These are phyloP conservation scores for Cordyceps fumosorosea DNA, from an alignment of 2,329 filamentous ascomycete genomes.

Conservation along the genomic window DNA sequence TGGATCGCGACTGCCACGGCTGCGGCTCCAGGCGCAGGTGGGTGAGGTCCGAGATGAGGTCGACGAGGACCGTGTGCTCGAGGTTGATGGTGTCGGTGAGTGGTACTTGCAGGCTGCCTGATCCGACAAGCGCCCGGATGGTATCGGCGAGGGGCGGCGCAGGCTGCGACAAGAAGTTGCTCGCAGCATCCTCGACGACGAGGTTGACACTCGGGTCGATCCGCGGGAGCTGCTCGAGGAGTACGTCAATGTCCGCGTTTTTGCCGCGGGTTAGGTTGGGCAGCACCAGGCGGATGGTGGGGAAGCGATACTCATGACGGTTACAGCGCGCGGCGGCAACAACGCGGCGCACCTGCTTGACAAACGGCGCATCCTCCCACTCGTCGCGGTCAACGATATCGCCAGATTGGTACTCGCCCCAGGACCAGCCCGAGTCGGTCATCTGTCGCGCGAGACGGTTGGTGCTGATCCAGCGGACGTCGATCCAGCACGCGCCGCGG, in stretches of 20 bases:
- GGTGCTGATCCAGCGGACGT: conserved; percentile 24
- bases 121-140: conserved; percentile 25
- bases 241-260: conserved; percentile 24
- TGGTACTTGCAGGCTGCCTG: conserved; percentile 20
- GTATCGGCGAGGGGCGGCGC: conserved; percentile 16
- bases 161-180: conserved; percentile 18
- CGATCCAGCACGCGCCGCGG: conserved; percentile 29
- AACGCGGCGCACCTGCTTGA: conserved; percentile 26
- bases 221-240: conserved; percentile 26
- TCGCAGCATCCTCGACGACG: conserved; percentile 25
- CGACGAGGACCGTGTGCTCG: conserved; percentile 35
- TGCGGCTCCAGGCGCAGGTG: conserved; percentile 27
- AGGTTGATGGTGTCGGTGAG: conserved; percentile 33
- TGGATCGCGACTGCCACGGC: conserved; percentile 28
- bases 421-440: conserved; percentile 35
- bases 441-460: conserved; percentile 32
- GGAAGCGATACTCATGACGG: conserved; percentile 30
- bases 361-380: conserved; percentile 29
- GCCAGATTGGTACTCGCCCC: conserved; percentile 29
- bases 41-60: conserved; percentile 34
- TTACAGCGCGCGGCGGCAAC: conserved; percentile 31
- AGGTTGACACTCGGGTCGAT: conserved; percentile 27
- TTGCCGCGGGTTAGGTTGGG: conserved; percentile 25
- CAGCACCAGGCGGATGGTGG: conserved; percentile 29
- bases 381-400: conserved; percentile 27